Conservation (phyloP, 345 rosid genomes). For the Camelina laxa region DNA sequence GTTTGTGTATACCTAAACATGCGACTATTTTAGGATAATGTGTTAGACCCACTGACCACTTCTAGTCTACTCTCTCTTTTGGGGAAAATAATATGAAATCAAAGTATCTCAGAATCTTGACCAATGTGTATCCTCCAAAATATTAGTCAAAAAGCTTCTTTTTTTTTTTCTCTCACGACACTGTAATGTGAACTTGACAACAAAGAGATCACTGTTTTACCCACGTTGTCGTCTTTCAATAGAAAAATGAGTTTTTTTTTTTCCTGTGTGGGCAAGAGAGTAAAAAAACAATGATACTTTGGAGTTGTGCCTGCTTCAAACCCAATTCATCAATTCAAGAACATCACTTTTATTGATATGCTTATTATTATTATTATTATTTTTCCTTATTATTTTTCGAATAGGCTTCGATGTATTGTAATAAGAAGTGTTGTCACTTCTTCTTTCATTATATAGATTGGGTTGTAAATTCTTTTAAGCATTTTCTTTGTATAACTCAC, state of each 20-base stretch:
- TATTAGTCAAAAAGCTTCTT: slow-evolving; percentile 1
- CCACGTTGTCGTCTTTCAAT: slow-evolving; percentile 31
- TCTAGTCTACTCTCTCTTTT: slow-evolving; percentile 31
- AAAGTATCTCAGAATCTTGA: slow-evolving; percentile 29
- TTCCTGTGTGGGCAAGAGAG: too few relatives aligned
- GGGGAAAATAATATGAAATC: slow-evolving; percentile 23
- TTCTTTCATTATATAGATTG: too few relatives aligned
- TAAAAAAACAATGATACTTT: too few relatives aligned
- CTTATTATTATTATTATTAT: too few relatives aligned
- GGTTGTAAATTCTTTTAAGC: too few relatives aligned
- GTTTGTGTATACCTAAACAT: background rate
- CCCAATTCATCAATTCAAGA: too few relatives aligned
- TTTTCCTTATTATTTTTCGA: too few relatives aligned
- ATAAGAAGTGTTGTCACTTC: too few relatives aligned
- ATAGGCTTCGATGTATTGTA: too few relatives aligned
- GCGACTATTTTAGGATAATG: slow-evolving; percentile 30
- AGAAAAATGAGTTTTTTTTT: too few relatives aligned
- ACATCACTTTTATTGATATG: too few relatives aligned
- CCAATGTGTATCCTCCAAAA: slow-evolving; percentile 25
- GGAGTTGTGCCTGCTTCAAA: too few relatives aligned
- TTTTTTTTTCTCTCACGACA: slow-evolving; percentile 10
- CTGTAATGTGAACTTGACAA: slow-evolving; percentile 30
- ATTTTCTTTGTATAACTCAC: background rate
- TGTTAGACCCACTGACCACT: slow-evolving; percentile 25
- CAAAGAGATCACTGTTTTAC: slow-evolving; percentile 21